These are phyloP conservation scores for Begonia peltatifolia DNA, from an alignment of 306 rosid species.

Conservation along the genomic window DNA sequence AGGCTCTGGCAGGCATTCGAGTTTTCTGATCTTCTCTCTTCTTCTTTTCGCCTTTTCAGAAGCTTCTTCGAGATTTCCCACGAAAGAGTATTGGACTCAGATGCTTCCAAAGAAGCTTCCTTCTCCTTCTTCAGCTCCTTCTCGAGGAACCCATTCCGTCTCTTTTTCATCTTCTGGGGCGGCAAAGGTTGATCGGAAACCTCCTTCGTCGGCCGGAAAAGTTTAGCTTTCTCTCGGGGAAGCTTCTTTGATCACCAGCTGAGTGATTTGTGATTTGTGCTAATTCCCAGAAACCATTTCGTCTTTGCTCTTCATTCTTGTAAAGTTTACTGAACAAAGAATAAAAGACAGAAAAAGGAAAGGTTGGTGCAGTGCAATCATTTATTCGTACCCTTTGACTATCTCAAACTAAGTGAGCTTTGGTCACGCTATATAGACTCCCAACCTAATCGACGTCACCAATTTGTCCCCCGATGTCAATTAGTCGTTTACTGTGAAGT, in stretches of 20 bases:
- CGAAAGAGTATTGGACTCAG: constrained; percentile 38
- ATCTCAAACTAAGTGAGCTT: no score
- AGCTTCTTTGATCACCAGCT: background rate
- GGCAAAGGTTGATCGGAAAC: constrained; percentile 13
- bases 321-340: no score
- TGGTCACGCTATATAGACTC: no score
- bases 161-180: constrained; percentile 26
- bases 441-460: no score
- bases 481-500: no score
- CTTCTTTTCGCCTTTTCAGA: constrained; percentile 37
- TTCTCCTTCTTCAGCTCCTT: constrained; percentile 77
- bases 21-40: constrained; percentile 34
- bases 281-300: no score
- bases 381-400: no score
- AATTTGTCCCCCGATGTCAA: no score
- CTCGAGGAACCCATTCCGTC: constrained; percentile 55
- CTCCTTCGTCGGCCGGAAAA: constrained; percentile 43
- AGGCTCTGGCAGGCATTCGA: constrained; percentile 35
- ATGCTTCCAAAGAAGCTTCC: constrained; percentile 93
- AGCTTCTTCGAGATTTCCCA: constrained; percentile 44
- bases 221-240: constrained; percentile 17
- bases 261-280: no score
- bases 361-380: no score
- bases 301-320: no score
- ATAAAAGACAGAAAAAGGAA: no score